Base-by-base conservation (phyloP, 2,329 filamentous ascomycete species). In the Penicillium italicum region DNA sequence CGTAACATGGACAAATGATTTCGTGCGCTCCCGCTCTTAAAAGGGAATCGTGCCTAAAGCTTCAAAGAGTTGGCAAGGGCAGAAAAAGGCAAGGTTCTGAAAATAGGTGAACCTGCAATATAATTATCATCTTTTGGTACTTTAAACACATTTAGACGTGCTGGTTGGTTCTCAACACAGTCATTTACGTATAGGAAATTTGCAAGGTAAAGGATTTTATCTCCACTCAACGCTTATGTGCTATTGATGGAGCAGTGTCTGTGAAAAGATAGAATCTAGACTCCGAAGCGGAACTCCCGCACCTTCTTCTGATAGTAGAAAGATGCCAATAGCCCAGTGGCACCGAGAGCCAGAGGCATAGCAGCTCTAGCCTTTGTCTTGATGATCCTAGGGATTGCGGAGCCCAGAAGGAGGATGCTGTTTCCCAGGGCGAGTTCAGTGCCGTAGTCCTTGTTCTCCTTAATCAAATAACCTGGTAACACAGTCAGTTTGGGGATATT, bases 401-500 rank as follows among this genome's bases (percentile, higher is more conserved):
- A 59, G 2, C 57, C 59, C 1, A 62, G 53, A 18, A 62, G 28
- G 37, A 62, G 33, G 6, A 62, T 11, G 33, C 61, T 62, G 47
- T 62, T 62, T 40, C 57, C 61, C 18, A 62, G n/a, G 43, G 61
- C 61, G 22, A 62, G 55, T 26, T 62, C 61, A 10, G 61, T 59
- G 46, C 61, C 61, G 45, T 62, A 62, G 52, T 62, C 61, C 44
- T 60, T 60, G 53, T 62, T 62, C 42, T 62, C 41, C 18, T 62
- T 62, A 41, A 62, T 59, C 22, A 62, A 31, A 26, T 61, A 61
- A 2, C 60, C 60, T 62, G 20, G 1, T 2, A 11, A 20, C 26
- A n/a, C 20, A 12, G 7, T 26, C 22, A 33, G 36, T 2, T 26
- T 6, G 9, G 5, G 36, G n/a, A n/a, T 3, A n/a, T 30, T 18